phyloP scores from a whole-genome alignment of 2,329 filamentous ascomycete genomes.

The Biscogniauxia mediterranea region DNA sequence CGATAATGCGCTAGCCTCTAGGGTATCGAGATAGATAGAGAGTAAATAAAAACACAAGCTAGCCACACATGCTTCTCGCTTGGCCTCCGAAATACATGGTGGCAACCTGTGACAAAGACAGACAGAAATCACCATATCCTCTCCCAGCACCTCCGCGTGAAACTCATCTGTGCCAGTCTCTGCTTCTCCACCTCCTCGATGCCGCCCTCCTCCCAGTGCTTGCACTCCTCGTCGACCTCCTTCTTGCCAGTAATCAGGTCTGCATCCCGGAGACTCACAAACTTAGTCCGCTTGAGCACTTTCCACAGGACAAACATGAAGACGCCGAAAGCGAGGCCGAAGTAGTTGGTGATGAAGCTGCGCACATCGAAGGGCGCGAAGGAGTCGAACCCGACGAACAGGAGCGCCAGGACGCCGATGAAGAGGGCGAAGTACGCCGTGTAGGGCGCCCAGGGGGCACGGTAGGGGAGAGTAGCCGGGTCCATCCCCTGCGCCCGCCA shows the following conservation, averaged over 20 bases:
- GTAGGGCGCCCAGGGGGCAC: conserved; percentile 50
- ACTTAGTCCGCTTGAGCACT: conserved; percentile 58
- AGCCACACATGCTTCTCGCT: no score
- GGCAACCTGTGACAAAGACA: neutral
- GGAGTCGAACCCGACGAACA: conserved; percentile 57
- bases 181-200: conserved; percentile 44
- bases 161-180: conserved; percentile 36
- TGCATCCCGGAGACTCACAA: conserved; percentile 53
- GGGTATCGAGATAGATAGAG: neutral
- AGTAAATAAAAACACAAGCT: neutral
- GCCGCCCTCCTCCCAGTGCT: conserved; percentile 43
- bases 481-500: conserved; percentile 51
- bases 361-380: conserved; percentile 50
- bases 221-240: conserved; percentile 59
- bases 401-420: conserved; percentile 46
- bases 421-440: conserved; percentile 48
- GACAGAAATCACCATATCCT: conserved; percentile 35
- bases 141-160: conserved; percentile 38
- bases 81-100: neutral
- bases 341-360: conserved; percentile 53
- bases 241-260: conserved; percentile 62
- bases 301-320: conserved; percentile 67
- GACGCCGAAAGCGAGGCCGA: conserved; percentile 51
- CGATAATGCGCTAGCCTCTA: neutral
- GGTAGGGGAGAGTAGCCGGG: conserved; percentile 48